These are phyloP conservation scores for Sporormia fimetaria DNA, from an alignment of 495 filamentous ascomycete species.

Conservation along the genomic window DNA sequence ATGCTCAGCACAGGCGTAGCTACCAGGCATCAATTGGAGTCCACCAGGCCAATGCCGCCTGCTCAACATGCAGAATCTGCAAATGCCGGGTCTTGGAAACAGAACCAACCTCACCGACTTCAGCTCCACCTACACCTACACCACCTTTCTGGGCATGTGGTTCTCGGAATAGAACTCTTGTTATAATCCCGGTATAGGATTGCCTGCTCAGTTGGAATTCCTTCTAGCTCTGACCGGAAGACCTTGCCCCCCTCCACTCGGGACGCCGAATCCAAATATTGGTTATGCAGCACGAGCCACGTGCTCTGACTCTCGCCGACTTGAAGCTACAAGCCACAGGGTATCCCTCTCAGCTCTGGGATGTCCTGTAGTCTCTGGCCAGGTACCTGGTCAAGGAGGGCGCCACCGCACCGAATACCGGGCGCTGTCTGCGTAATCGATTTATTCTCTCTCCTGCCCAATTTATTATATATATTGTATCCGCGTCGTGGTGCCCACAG, in stretches of 20 bases:
- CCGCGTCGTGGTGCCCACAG: too few relatives aligned
- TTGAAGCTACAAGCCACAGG: slow-evolving; percentile 4
- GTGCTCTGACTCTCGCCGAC: slow-evolving; percentile 1
- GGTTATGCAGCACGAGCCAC: not conserved
- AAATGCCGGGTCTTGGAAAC: slow-evolving; percentile 1
- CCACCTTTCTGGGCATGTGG: slow-evolving; percentile 11
- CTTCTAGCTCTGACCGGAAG: slow-evolving; percentile 3
- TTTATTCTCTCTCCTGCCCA: too few relatives aligned
- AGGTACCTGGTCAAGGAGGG: not conserved
- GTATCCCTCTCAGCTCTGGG: slow-evolving; percentile 1
- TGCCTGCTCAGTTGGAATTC: not conserved
- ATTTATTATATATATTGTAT: too few relatives aligned
- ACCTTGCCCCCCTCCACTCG: slow-evolving; percentile 2
- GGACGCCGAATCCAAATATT: not conserved
- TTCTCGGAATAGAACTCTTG: slow-evolving; percentile 10
- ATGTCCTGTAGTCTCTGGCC: not conserved
- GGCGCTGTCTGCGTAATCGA: too few relatives aligned
- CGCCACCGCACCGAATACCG: slow-evolving; percentile 1
- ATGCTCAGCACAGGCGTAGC: too few relatives aligned
- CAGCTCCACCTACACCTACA: slow-evolving; percentile 14
- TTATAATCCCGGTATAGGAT: slow-evolving; percentile 5
- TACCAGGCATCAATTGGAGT: too few relatives aligned
- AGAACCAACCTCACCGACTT: slow-evolving; percentile 2
- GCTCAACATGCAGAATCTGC: too few relatives aligned
- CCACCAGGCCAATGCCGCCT: too few relatives aligned